Evolutionary conservation across 1,284 basidiomycete genomes (phyloP), one percentile per base, ranked within the genome.

Genomic region (Trametes polyzona): DNA sequence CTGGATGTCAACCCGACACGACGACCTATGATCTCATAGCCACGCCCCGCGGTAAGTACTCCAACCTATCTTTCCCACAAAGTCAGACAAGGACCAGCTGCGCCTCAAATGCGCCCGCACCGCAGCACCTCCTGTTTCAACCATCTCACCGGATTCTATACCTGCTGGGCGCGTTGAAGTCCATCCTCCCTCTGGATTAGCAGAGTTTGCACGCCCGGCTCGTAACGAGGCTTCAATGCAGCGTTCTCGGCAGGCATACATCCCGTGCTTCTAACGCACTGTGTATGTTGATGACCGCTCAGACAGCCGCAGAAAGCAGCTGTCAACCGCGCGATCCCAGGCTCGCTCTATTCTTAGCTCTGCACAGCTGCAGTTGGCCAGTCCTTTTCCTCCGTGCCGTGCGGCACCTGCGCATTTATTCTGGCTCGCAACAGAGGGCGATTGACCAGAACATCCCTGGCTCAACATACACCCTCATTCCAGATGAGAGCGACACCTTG

Each of bases 361-460:
- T 32, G 17, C 16, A 21, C 35, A 5, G 39, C 10, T n/a, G 17
- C 36, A 21, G 11, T 8, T 14, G 27, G 26, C 24, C 46, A 16
- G 26, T 17, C n/a, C 16, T 24, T 3, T 43, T 24, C 33, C 12
- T 12, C 17, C 27, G 16, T 19, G 16, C 17, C 27, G 16, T 19
- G 16, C 5, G 42, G 19, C 35, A n/a, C 43, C 53, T 48, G 53
- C 47, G 53, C 36, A 48, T 27, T 30, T 55, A 55, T 48, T 55
- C 44, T 47, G 3, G 3, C n/a, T 11, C 23, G 21, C 24, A 39
- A 12, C 17, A 40, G 37, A 10, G 36, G 6, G 5, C 10, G 23
- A 19, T 39, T n/a, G 35, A n/a, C 42, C 42, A 46, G 42, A 52
- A 42, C 49, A 32, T 51, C 35, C 49, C 32, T 27, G 42, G n/a